These are phyloP conservation scores for Achlya hypogyna DNA, from an alignment of 352 stramenopile species.

Conservation along the genomic window DNA sequence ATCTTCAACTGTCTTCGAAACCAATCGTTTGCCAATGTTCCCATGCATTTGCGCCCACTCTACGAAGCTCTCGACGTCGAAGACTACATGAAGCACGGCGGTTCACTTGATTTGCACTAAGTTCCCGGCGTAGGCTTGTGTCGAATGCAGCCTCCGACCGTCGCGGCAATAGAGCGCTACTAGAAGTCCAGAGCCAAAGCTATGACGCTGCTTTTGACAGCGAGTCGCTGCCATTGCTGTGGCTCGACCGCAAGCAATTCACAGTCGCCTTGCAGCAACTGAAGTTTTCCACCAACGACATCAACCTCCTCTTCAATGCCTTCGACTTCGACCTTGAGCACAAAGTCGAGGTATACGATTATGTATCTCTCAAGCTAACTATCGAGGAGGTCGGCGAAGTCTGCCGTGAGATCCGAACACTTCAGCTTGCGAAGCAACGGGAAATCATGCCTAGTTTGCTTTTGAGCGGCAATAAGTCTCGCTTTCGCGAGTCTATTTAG, in stretches of 20 bases:
- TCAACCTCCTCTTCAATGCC: constrained; percentile 15
- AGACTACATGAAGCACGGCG: constrained; percentile 15
- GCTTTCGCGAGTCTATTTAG: not conserved
- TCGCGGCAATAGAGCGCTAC: not conserved
- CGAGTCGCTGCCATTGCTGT: not conserved
- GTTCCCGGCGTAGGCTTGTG: not conserved
- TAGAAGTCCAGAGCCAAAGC: not conserved
- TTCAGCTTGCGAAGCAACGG: constrained; percentile 12
- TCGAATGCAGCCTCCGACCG: not conserved
- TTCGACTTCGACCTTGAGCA: constrained; percentile 18
- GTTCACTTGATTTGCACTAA: not conserved
- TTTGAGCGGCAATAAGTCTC: not conserved
- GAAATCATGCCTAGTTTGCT: not conserved
- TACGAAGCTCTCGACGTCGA: constrained; percentile 13
- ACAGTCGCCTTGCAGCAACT: constrained; percentile 5
- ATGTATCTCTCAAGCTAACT: not conserved
- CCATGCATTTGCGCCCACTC: not conserved
- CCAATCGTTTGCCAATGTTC: constrained; percentile 12
- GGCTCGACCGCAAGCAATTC: constrained; percentile 15
- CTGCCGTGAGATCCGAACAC: constrained; percentile 17
- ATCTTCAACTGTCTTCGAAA: constrained; percentile 15
- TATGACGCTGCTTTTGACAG: constrained; percentile 11
- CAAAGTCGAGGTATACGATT: constrained; percentile 11
- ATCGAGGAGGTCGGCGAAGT: not conserved
- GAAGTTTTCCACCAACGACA: not conserved